Percentiles rank a stretch among this genome's conserved stretches.
These are phyloP conservation scores for Fagus crenata DNA, from an alignment of 306 rosid species.

Conservation along the genomic window DNA sequence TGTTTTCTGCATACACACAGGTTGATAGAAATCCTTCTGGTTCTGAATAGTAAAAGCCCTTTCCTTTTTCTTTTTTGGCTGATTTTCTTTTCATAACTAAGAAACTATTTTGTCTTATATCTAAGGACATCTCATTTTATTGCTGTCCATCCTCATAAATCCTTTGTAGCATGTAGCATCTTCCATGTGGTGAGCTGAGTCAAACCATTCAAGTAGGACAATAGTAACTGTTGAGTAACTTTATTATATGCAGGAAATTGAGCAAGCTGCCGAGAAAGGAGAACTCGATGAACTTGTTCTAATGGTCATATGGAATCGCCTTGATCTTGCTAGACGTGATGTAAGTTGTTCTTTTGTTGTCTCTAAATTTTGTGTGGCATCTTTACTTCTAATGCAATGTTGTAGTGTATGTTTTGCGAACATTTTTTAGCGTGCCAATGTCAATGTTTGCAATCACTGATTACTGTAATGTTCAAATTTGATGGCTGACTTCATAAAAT, in stretches of 20 bases:
- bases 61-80: not conserved
- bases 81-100: not conserved
- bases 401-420: not conserved
- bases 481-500: not conserved
- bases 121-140: not conserved
- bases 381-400: not conserved
- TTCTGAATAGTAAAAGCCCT: not conserved
- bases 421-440: not conserved
- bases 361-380: not conserved
- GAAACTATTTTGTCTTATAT: not conserved
- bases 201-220: slow-evolving; percentile 1
- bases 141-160: not conserved
- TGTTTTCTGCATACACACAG: not conserved
- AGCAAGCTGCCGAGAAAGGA: slow-evolving; percentile 92
- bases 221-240: slow-evolving; percentile 7
- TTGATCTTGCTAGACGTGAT: slow-evolving; percentile 93
- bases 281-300: slow-evolving; percentile 92
- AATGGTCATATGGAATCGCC: slow-evolving; percentile 95
- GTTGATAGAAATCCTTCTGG: not conserved
- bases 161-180: slow-evolving; percentile 4
- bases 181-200: not conserved
- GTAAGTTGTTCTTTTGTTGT: slow-evolving; percentile 52
- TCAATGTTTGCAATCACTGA: not conserved
- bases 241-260: slow-evolving; percentile 67
- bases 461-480: no score